Percentiles rank a stretch among this genome's conserved stretches.
phyloP scores from a whole-genome alignment of 768 basidiomycete genomes.

The Coprinellus micaceus region DNA sequence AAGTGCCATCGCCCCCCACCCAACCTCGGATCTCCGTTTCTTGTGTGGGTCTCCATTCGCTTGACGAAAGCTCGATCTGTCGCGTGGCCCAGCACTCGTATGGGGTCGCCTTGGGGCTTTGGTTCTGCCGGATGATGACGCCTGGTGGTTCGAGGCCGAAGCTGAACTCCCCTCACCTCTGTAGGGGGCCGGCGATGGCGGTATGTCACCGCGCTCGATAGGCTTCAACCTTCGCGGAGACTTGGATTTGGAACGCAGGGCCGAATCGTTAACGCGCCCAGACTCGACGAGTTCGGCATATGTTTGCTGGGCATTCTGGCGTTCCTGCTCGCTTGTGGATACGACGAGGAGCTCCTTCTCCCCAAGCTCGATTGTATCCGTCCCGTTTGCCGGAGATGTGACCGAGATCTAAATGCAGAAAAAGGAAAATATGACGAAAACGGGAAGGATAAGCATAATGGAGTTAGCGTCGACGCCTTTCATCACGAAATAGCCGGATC shows the following conservation, averaged over 20 bases:
- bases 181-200: conserved; percentile 33
- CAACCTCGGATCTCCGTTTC: conserved; percentile 12
- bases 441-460: neutral
- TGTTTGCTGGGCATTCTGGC: conserved; percentile 59
- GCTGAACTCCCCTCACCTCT: neutral
- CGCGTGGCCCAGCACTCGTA: conserved; percentile 70
- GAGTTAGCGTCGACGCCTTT: neutral
- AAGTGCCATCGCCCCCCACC: conserved; percentile 5
- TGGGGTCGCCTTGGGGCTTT: conserved; percentile 54
- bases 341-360: conserved; percentile 64
- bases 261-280: conserved; percentile 18
- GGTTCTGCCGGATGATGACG: conserved; percentile 21
- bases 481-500: conserved; percentile 8
- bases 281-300: conserved; percentile 43
- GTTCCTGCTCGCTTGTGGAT: conserved; percentile 68
- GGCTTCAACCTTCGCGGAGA: conserved; percentile 47
- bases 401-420: conserved; percentile 36
- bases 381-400: conserved; percentile 49
- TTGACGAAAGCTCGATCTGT: conserved; percentile 37
- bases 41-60: conserved; percentile 9
- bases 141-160: conserved; percentile 12
- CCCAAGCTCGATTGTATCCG: conserved; percentile 66
- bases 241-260: conserved; percentile 50
- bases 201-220: conserved; percentile 23
- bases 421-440: neutral